Conservation (phyloP, 768 basidiomycete genomes). For the Mycena crocata region DNA sequence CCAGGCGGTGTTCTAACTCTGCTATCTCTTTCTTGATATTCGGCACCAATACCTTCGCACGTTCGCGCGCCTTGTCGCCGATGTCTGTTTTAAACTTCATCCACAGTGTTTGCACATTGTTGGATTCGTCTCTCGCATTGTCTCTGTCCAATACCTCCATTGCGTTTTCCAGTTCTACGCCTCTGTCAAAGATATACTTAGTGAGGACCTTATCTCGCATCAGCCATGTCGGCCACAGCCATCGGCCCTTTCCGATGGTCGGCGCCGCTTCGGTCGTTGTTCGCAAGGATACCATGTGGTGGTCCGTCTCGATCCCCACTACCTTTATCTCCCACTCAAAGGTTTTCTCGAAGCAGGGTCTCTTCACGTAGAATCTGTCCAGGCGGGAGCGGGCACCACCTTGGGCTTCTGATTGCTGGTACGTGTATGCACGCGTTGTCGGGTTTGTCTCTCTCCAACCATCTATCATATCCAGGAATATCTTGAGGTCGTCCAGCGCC, state of each 20-base stretch:
- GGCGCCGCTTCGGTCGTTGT: conserved; percentile 37
- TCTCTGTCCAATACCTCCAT: background rate
- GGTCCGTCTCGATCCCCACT: conserved; percentile 43
- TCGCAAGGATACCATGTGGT: conserved; percentile 42
- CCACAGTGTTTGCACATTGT: background rate
- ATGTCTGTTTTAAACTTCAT: background rate
- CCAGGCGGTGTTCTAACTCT: background rate
- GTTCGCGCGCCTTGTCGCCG: background rate
- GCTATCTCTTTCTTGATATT: background rate
- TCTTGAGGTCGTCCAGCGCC: conserved; percentile 38
- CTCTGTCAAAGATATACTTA: background rate
- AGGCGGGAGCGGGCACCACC: conserved; percentile 41
- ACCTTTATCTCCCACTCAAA: conserved; percentile 42
- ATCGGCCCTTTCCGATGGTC: conserved; percentile 45
- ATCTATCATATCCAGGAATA: conserved; percentile 36
- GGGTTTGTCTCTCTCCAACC: conserved; percentile 47
- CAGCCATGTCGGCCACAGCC: conserved; percentile 39
- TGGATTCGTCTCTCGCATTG: background rate
- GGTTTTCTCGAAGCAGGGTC: conserved; percentile 13
- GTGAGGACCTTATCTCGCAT: conserved; percentile 35
- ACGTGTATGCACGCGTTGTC: conserved; percentile 41
- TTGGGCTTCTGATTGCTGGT: conserved; percentile 26
- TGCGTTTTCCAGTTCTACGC: background rate
- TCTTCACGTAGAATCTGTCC: conserved; percentile 49
- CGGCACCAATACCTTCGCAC: background rate